Evolutionary conservation across 306 rosid genomes (phyloP).

Genomic region (Parietaria judaica): DNA sequence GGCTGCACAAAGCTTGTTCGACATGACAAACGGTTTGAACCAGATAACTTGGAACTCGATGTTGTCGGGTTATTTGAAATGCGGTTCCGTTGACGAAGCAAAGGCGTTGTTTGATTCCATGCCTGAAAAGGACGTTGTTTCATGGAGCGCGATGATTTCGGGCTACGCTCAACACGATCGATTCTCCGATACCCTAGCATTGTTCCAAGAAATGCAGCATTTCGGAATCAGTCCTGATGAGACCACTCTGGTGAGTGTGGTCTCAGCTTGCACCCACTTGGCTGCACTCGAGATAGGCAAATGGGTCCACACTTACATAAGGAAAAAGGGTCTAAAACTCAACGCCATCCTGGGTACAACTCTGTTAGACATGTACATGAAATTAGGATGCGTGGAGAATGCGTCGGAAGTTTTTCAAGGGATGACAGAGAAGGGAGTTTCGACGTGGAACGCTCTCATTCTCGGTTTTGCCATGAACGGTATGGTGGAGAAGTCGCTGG

Average conservation of each 20-base stretch:
- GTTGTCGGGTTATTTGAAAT: conserved; percentile 70
- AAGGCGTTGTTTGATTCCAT: conserved; percentile 51
- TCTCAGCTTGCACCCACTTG: conserved; percentile 67
- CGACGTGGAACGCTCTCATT: conserved; percentile 84
- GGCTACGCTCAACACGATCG: conserved; percentile 56
- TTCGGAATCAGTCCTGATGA: conserved; percentile 52
- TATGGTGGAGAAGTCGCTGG: conserved; percentile 50
- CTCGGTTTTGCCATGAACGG: conserved; percentile 79
- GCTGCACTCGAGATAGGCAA: conserved; percentile 65
- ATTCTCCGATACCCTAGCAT: conserved; percentile 52
- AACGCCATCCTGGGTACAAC: conserved; percentile 36
- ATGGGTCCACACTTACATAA: conserved; percentile 69
- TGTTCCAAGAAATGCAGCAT: conserved; percentile 67
- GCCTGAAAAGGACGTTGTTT: conserved; percentile 59
- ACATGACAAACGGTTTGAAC: conserved; percentile 42
- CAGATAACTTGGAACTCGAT: conserved; percentile 80
- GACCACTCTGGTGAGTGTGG: conserved; percentile 57
- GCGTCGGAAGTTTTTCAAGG: conserved; percentile 51
- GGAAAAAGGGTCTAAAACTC: conserved; percentile 28
- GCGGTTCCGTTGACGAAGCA: conserved; percentile 49
- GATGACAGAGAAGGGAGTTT: conserved; percentile 51
- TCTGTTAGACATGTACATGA: conserved; percentile 51
- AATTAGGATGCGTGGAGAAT: conserved; percentile 67
- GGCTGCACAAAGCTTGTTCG: conserved; percentile 47
- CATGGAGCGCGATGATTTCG: conserved; percentile 82